Evolutionary conservation across 257 asterid species (phyloP), one percentile per base, ranked within the genome.

Genomic region (Capsicum rhomboideum): DNA sequence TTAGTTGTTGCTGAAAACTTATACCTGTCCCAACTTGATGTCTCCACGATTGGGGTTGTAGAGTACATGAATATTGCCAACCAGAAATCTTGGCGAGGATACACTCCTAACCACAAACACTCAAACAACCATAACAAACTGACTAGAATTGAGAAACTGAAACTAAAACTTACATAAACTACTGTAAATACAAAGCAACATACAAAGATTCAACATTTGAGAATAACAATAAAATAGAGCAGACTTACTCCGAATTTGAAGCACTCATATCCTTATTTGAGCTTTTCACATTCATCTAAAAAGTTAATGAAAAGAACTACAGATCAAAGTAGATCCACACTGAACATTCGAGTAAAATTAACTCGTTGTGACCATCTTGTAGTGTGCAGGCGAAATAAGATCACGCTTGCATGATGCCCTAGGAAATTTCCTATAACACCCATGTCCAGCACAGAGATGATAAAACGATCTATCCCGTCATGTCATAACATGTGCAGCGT

Each of bases 21-120:
- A 49, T 86, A 95, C 98, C 98, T 95, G 99, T 49, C 98, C 98
- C 87, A 95, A 89, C 87, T 95, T 95, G 86, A 95, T 85, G 86
- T 95, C 99, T 90, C 99, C 99, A 69, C 97, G 97, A 34, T 90
- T 91, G 23, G 98, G 99, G 85, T 95, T 95, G 89, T 86, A 95
- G 79, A 95, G 97, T 64, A 90, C 94, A 82, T 95, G 99, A 85
- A 87, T 91, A 86, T 94, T 95, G 78, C 97, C 99, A 34, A 95
- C 94, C 85, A 95, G 64, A 85, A 95, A 83, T 79, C 88, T 85
- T 75, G 83, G 89, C 26, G 92, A 85, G 74, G 90, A 67, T 53
- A 84, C 55, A 78, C 79, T 87, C 83, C 93, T 94, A 84, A 16
- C 40, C 44, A 58, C 42, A 66, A 10, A n/a, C 10, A 34, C 49